phyloP scores from a whole-genome alignment of 805 yeast genomes.

The Wickerhamiella hasegawae region DNA sequence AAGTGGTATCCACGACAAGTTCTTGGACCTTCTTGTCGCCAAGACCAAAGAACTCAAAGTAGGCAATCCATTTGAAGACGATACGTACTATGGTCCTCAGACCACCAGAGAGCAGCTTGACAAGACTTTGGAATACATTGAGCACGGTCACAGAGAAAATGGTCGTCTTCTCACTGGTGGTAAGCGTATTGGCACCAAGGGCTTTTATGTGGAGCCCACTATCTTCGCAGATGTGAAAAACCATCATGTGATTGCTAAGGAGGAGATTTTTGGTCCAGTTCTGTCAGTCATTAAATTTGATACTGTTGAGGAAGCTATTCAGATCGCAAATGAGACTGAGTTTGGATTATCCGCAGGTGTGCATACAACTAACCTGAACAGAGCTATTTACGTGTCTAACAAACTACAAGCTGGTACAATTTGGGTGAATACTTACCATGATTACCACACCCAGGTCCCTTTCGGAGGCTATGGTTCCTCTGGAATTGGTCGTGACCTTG shows the following conservation, averaged over 20 bases:
- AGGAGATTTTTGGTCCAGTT: conserved; percentile 93
- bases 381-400: conserved; percentile 59
- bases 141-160: conserved; percentile 69
- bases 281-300: conserved; percentile 69
- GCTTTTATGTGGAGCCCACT: conserved; percentile 46
- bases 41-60: conserved; percentile 39
- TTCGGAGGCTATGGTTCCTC: conserved; percentile 71
- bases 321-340: conserved; percentile 59
- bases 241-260: conserved; percentile 60
- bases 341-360: conserved; percentile 74
- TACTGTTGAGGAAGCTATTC: conserved; percentile 67
- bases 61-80: conserved; percentile 75
- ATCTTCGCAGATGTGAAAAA: conserved; percentile 68
- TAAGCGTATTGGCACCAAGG: conserved; percentile 48
- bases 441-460: conserved; percentile 48
- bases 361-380: conserved; percentile 60
- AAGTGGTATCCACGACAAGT: conserved; percentile 66
- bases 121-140: conserved; percentile 61
- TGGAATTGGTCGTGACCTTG: conserved; percentile 72
- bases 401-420: conserved; percentile 75
- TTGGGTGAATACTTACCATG: conserved; percentile 63
- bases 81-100: conserved; percentile 81
- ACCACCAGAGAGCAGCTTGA: conserved; percentile 66
- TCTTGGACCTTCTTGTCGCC: conserved; percentile 40
- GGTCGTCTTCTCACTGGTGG: conserved; percentile 77